phyloP scores from a whole-genome alignment of 306 rosid genomes.

The Casuarina glauca region DNA sequence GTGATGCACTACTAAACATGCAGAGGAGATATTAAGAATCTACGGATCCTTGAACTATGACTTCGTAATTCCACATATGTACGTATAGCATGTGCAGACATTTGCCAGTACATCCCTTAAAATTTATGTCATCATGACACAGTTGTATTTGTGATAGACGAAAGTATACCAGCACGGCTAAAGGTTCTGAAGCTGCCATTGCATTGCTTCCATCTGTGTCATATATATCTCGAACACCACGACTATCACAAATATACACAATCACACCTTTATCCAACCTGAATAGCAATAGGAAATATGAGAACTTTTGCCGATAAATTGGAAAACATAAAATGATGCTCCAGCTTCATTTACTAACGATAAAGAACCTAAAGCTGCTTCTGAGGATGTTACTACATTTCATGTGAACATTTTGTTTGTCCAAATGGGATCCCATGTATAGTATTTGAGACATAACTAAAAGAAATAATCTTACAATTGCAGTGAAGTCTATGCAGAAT shows the following conservation, averaged over 20 bases:
- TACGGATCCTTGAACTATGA: neutral
- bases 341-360: neutral
- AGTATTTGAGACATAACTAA: neutral
- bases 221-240: conserved; percentile 88
- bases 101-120: neutral
- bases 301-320: conserved; percentile 19
- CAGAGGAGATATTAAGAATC: neutral
- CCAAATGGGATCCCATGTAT: neutral
- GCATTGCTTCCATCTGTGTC: conserved; percentile 95
- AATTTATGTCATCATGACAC: neutral
- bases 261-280: conserved; percentile 99
- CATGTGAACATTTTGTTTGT: neutral
- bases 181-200: conserved; percentile 80
- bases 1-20: neutral
- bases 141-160: neutral
- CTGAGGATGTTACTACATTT: neutral
- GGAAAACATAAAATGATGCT: conserved; percentile 1
- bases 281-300: conserved; percentile 38
- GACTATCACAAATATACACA: conserved; percentile 85
- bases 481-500: neutral
- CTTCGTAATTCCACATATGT: neutral
- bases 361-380: neutral
- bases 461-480: neutral
- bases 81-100: neutral
- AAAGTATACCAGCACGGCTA: conserved; percentile 75